phyloP scores from a whole-genome alignment of 1,284 basidiomycete species.

The Cutaneotrichosporon spelunceum region DNA sequence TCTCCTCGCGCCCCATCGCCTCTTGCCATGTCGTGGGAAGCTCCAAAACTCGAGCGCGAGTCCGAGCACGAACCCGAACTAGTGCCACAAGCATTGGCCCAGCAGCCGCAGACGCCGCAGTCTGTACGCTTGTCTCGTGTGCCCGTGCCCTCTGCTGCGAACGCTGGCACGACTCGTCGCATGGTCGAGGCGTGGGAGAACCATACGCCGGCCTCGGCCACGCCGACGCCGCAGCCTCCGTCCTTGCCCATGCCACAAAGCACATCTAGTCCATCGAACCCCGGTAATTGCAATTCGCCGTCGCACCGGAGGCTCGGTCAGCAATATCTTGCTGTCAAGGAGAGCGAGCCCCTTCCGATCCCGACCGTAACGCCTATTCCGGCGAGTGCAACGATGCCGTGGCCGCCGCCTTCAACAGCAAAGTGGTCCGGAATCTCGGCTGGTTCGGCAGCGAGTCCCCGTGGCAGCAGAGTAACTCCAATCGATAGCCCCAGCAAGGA shows the following conservation, averaged over 20 bases:
- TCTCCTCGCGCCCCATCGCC: neutral
- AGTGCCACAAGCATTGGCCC: neutral
- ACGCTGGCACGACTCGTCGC: conserved; percentile 32
- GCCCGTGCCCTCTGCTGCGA: neutral
- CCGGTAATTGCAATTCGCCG: neutral
- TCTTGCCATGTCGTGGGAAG: neutral
- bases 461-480: neutral
- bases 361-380: conserved; percentile 27
- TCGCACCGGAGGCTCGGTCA: conserved; percentile 7
- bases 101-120: neutral
- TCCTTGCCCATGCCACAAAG: neutral
- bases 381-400: conserved; percentile 18
- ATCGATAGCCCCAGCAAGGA: neutral
- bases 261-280: neutral
- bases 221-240: neutral
- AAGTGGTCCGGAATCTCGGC: neutral
- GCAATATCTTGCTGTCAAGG: conserved; percentile 28
- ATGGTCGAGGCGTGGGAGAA: conserved; percentile 47
- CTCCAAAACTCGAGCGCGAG: neutral
- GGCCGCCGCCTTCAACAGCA: conserved; percentile 8
- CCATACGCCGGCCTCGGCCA: neutral
- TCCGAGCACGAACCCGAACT: neutral
- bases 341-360: conserved; percentile 41
- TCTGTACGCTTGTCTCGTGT: neutral
- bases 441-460: neutral